phyloP scores from a whole-genome alignment of 345 rosid genomes.

The Ailanthus altissimus region DNA sequence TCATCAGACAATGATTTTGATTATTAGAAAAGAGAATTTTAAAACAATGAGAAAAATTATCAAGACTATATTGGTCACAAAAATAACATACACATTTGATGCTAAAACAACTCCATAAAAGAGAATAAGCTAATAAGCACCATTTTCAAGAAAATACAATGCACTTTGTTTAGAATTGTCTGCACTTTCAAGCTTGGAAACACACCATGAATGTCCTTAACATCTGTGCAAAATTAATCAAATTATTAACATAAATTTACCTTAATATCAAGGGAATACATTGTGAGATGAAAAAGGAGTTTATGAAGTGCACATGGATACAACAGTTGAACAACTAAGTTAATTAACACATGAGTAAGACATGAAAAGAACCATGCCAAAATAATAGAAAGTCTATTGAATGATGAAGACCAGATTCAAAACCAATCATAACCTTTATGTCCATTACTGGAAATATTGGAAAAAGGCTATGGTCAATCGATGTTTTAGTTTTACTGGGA shows the following conservation, averaged over 20 bases:
- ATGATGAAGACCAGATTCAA: not conserved
- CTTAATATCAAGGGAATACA: not conserved
- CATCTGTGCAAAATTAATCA: conserved; percentile 46
- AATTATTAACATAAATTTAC: conserved; percentile 5
- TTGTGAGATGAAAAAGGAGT: not conserved
- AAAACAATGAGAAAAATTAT: not conserved
- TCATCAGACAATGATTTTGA: conserved; percentile 13
- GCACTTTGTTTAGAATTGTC: conserved; percentile 62
- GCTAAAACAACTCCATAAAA: not conserved
- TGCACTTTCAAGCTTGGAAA: conserved; percentile 78
- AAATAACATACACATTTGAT: not conserved
- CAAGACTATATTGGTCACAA: not conserved
- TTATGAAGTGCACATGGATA: not conserved
- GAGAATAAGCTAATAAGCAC: conserved; percentile 1
- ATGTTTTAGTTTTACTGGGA: not conserved
- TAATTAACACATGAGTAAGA: not conserved
- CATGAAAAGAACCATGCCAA: not conserved
- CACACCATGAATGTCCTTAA: conserved; percentile 87
- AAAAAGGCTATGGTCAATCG: not conserved
- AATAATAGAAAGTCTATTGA: not conserved
- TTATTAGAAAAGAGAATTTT: not conserved
- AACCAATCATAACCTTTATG: not conserved
- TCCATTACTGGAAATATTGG: not conserved
- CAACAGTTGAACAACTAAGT: not conserved
- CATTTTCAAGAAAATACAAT: conserved; percentile 10